Evolutionary conservation across 2,329 filamentous ascomycete genomes (phyloP).

Genomic region (Stromatinia cepivora): DNA sequence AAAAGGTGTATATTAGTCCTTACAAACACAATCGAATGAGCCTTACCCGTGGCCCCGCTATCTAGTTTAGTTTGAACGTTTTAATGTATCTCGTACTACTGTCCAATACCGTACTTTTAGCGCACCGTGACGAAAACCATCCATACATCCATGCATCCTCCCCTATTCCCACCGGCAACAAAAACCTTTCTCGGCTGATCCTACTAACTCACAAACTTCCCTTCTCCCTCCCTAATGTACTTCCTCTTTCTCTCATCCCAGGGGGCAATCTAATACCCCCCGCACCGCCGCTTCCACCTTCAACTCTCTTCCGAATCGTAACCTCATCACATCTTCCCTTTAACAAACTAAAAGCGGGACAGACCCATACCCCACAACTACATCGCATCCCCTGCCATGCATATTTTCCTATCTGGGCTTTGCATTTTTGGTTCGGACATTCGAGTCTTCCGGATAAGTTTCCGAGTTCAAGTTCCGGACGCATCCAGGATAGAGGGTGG

Average conservation of each 20-base stretch:
- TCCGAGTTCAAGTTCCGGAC: conserved; percentile 74
- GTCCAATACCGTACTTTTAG: background rate
- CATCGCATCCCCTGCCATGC: conserved; percentile 96
- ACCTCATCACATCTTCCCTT: conserved; percentile 77
- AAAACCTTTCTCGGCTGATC: background rate
- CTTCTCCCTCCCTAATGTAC: conserved; percentile 14
- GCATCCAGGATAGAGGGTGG: conserved; percentile 95
- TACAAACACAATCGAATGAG: background rate
- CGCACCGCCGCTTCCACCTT: conserved; percentile 19
- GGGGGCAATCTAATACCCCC: conserved; percentile 58
- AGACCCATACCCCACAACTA: conserved; percentile 86
- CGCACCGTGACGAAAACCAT: background rate
- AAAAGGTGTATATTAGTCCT: background rate
- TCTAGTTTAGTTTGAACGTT: background rate
- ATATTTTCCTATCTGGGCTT: conserved; percentile 84
- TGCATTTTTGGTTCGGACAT: conserved; percentile 78
- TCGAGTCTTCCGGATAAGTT: conserved; percentile 79
- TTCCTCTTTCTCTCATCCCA: conserved; percentile 43
- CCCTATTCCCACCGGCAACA: too few relatives aligned
- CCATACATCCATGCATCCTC: background rate
- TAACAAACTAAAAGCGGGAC: conserved; percentile 84
- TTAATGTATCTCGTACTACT: background rate
- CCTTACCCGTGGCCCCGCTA: background rate
- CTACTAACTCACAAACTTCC: conserved; percentile 6
- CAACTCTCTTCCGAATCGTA: conserved; percentile 26